phyloP scores from a whole-genome alignment of 2,329 filamentous ascomycete species.

The Talaromyces atroroseus region DNA sequence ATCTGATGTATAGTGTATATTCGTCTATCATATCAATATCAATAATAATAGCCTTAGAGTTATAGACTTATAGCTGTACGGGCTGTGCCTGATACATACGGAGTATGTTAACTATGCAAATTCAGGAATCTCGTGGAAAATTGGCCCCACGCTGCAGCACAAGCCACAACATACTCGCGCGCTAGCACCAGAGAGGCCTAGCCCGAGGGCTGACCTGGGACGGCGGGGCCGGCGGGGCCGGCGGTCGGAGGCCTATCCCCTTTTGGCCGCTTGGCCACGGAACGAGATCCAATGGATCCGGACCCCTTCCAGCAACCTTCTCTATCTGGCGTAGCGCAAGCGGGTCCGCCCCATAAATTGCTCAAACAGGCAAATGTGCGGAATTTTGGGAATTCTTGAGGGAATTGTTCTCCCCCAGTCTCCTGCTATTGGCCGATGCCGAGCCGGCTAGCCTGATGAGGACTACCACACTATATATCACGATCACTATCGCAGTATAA shows the following conservation, averaged over 20 bases:
- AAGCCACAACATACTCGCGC: neutral
- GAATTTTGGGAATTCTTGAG: neutral
- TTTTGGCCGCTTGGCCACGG: neutral
- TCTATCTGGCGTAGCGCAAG: neutral
- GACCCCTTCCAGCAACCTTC: neutral
- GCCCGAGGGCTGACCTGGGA: neutral
- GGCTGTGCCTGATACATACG: no score
- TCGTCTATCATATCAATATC: no score
- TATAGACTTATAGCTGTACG: no score
- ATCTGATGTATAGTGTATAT: no score
- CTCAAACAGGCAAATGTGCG: conserved; percentile 2
- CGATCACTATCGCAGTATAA: no score
- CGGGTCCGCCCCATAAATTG: neutral
- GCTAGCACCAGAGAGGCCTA: neutral
- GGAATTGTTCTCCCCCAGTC: neutral
- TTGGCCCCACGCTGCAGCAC: conserved; percentile 4
- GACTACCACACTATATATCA: no score
- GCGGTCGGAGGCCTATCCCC: neutral
- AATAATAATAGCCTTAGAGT: no score
- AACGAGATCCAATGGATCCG: neutral
- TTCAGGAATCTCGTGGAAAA: neutral
- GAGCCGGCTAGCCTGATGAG: neutral
- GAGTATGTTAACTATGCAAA: no score
- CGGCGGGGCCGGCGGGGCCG: neutral
- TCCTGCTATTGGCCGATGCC: neutral